Base-by-base conservation (phyloP, 148 eudicot species). In the Vaccinium vitisidaea region DNA sequence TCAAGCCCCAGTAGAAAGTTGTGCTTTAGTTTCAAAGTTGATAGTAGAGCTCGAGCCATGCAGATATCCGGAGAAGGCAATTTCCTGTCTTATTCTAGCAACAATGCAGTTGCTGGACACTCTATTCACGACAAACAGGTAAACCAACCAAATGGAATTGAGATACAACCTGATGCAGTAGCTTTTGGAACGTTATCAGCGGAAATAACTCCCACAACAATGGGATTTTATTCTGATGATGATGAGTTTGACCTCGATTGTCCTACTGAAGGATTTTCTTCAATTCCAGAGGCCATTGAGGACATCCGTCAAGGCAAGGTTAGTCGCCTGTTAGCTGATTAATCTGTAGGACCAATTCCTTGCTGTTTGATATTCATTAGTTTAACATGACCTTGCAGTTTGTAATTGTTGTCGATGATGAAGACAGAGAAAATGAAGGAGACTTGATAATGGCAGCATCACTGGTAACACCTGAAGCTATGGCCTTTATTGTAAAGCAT, bases 271-370 rank as follows among this genome's bases (percentile, higher is more conserved):
- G 98, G 97, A 21, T 94, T 96, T 91, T 90, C 98, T 56, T 93
- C 98, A 15, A 89, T 96, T n/a, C 89, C 93, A 10, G 99, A 95
- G 80, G 99, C 99, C 58, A 91, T 96, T 75, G 96, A 96, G 90
- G 99, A 96, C 84, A 92, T 96, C 85, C 94, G 95, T 50, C 89
- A 90, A 77, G 99, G 99, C 90, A 96, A 94, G 99, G 99, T 94
- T 87, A 65, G 91, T 82, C 63, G 18, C 85, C 73, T 65, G 55
- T 54, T 48, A 11, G 53, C 32, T 69, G 5, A 21, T 79, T 55
- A 36, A 23, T 73, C 70, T 83, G 46, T 86, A 11, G 75, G 14
- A 46, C 56, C 71, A 23, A 6, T 25, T n/a, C 39, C 8, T 46
- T 81, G 75, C 12, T 63, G 39, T 12, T 65, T n/a, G 21, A 63